These are phyloP conservation scores for Sugiyamaella grinbergsii DNA, from an alignment of 1,139 yeast genomes.

Conservation along the genomic window DNA sequence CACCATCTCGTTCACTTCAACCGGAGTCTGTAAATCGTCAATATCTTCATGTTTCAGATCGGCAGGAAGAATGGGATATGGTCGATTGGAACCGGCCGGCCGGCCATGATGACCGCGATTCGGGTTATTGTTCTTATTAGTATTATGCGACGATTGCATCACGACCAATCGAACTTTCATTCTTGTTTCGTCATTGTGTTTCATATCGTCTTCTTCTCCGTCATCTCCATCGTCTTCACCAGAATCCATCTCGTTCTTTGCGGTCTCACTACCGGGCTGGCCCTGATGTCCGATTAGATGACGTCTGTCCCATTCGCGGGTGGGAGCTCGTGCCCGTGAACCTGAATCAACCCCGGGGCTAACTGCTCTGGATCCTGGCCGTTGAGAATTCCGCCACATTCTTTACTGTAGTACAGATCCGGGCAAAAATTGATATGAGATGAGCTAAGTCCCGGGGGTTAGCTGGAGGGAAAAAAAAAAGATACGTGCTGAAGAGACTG, in stretches of 20 bases:
- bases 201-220: background rate
- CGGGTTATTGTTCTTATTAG: background rate
- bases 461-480: too few species aligned
- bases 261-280: conserved; percentile 1
- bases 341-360: background rate
- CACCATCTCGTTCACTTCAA: conserved; percentile 1
- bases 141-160: background rate
- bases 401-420: too few species aligned
- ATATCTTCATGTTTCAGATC: conserved; percentile 9
- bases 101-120: conserved; percentile 7
- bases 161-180: conserved; percentile 10
- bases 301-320: background rate
- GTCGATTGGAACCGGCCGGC: background rate
- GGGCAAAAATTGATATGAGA: too few species aligned
- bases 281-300: background rate
- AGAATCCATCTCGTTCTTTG: background rate
- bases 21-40: conserved; percentile 10
- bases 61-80: conserved; percentile 10
- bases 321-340: background rate
- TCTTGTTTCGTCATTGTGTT: conserved; percentile 12
- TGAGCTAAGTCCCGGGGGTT: too few species aligned
- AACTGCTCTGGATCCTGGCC: background rate
- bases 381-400: conserved; percentile 9
- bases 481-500: too few species aligned
- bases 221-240: background rate